These are phyloP conservation scores for Penicillium concentricum DNA, from an alignment of 2,329 filamentous ascomycete genomes.

Conservation along the genomic window DNA sequence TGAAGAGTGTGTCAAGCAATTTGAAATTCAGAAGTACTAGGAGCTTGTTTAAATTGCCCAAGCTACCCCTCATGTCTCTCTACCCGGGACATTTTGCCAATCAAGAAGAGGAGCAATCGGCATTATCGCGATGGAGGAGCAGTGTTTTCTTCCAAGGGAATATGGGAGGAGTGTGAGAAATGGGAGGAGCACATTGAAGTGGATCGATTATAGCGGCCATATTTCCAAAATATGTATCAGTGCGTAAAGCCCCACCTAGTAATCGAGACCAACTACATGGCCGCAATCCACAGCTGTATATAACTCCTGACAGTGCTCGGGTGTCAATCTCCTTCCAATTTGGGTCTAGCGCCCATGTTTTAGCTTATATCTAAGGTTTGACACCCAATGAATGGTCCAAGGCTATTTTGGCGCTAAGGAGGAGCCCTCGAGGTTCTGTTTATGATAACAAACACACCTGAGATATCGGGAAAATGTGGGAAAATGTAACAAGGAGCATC, in stretches of 20 bases:
- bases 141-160: not conserved
- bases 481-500: not conserved
- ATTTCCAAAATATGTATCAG: not conserved
- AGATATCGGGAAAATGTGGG: not conserved
- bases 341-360: not conserved
- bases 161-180: constrained; percentile 5
- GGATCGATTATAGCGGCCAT: not conserved
- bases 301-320: not conserved
- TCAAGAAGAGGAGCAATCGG: not conserved
- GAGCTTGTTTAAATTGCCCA: constrained; percentile 8
- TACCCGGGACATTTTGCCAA: not conserved
- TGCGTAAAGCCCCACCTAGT: no score
- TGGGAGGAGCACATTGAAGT: not conserved
- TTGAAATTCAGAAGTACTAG: not conserved
- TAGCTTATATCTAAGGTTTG: not conserved
- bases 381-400: not conserved
- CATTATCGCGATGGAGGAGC: constrained; percentile 5
- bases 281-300: not conserved
- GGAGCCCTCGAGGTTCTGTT: not conserved
- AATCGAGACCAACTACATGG: not conserved
- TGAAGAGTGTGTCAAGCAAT: not conserved
- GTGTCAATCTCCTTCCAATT: not conserved
- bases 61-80: not conserved
- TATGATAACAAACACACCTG: not conserved
- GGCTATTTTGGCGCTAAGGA: not conserved